These are phyloP conservation scores for Porcisia deanei DNA, from an alignment of 208 protist species.

Conservation along the genomic window DNA sequence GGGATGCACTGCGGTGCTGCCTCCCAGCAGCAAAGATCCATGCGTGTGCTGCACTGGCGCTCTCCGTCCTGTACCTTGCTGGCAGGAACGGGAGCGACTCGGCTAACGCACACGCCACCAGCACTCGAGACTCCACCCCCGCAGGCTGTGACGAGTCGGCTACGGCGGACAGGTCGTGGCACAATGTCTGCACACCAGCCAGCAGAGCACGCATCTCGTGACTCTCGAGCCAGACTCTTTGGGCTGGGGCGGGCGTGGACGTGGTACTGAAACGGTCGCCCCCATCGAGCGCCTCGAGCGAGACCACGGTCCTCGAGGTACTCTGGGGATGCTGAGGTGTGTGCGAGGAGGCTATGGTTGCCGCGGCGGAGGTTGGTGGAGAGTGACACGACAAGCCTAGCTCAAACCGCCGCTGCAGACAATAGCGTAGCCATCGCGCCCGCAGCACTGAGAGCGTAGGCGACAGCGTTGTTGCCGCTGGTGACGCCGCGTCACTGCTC, in stretches of 20 bases:
- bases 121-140: constrained; percentile 12
- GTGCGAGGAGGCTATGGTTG: neutral
- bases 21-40: neutral
- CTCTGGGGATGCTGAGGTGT: neutral
- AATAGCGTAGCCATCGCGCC: constrained; percentile 34
- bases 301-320: neutral
- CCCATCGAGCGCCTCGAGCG: neutral
- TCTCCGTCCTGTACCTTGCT: constrained; percentile 12
- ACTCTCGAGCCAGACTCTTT: constrained; percentile 7
- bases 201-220: constrained; percentile 17
- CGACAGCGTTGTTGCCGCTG: neutral
- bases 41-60: neutral
- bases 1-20: neutral
- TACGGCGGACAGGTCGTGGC: constrained; percentile 9
- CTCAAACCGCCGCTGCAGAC: constrained; percentile 24
- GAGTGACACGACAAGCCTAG: neutral
- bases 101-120: constrained; percentile 18
- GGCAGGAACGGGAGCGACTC: constrained; percentile 26
- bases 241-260: neutral
- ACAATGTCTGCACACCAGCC: constrained; percentile 7
- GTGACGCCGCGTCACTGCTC: neutral
- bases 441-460: constrained; percentile 25
- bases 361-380: neutral
- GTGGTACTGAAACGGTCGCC: neutral
- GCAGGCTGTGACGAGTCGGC: neutral